A percentile compares a stretch with the other conserved stretches of the same genome.
Conservation (phyloP, 768 basidiomycete species). For the Lactarius indigo region DNA sequence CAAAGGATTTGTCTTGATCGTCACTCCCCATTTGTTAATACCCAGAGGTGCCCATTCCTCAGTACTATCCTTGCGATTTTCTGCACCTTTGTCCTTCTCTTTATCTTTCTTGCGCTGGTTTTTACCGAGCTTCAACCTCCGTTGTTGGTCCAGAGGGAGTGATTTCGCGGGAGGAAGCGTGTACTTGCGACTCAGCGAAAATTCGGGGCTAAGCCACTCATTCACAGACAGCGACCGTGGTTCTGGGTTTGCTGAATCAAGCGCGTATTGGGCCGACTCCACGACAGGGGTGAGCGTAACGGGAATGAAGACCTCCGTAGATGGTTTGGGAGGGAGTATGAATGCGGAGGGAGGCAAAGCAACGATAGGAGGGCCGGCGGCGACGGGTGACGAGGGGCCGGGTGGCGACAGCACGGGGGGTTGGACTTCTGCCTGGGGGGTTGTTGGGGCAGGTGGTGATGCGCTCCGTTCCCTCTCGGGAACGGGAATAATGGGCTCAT, state of each 20-base stretch:
- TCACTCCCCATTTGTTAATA: constrained; percentile 60
- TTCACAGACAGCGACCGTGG: constrained; percentile 19
- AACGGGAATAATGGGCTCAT: not conserved
- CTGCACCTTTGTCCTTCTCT: constrained; percentile 41
- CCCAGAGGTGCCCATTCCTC: constrained; percentile 68
- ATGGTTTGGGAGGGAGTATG: constrained; percentile 18
- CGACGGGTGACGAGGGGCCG: too few relatives aligned
- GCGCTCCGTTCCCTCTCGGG: constrained; percentile 4
- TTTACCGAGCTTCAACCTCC: constrained; percentile 46
- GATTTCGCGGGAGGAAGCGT: constrained; percentile 52
- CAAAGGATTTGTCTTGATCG: constrained; percentile 73
- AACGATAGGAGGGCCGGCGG: not conserved
- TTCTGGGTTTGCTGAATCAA: not conserved
- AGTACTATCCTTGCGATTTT: constrained; percentile 36
- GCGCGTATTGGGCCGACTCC: constrained; percentile 17
- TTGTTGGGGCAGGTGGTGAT: not conserved
- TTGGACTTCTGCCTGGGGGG: not conserved
- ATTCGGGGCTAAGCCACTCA: constrained; percentile 27
- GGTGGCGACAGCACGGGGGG: not conserved
- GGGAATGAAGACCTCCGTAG: constrained; percentile 11
- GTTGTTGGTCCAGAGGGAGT: constrained; percentile 53
- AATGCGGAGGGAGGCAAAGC: constrained; percentile 19
- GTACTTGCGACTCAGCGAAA: constrained; percentile 43
- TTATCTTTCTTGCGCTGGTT: constrained; percentile 50
- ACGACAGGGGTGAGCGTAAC: constrained; percentile 17